Conservation (phyloP, 768 basidiomycete genomes). For the Mycena indigotica region DNA sequence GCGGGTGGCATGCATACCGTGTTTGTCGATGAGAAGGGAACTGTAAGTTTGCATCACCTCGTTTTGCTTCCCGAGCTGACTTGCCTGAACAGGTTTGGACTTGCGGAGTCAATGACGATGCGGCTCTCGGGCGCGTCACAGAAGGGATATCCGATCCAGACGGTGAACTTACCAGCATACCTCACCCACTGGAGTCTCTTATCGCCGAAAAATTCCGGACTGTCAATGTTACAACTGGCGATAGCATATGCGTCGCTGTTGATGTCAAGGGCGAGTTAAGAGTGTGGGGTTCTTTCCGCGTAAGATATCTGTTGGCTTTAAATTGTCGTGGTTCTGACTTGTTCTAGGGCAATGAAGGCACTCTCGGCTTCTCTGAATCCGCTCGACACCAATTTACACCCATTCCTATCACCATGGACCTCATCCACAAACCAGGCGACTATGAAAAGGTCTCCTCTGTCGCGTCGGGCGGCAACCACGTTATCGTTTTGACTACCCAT, state of each 20-base stretch:
- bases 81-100: constrained; percentile 70
- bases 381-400: constrained; percentile 70
- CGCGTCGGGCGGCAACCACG: constrained; percentile 85
- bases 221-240: constrained; percentile 80
- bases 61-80: not conserved
- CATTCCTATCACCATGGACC: constrained; percentile 53
- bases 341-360: constrained; percentile 70
- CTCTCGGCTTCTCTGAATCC: constrained; percentile 79
- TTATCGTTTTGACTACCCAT: constrained; percentile 84
- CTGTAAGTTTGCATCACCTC: constrained; percentile 58
- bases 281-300: constrained; percentile 90
- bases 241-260: constrained; percentile 85
- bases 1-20: constrained; percentile 90
- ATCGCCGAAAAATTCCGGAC: constrained; percentile 83
- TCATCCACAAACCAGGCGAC: constrained; percentile 63
- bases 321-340: constrained; percentile 5
- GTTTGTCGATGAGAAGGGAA: constrained; percentile 86
- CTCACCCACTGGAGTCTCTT: constrained; percentile 68
- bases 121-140: constrained; percentile 81
- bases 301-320: constrained; percentile 39
- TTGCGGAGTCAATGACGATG: constrained; percentile 86
- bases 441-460: constrained; percentile 73
- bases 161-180: constrained; percentile 56
- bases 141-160: constrained; percentile 61
- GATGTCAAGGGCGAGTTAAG: constrained; percentile 77